Base-by-base conservation (phyloP, 2,329 filamentous ascomycete genomes). In the Onygena corvina region DNA sequence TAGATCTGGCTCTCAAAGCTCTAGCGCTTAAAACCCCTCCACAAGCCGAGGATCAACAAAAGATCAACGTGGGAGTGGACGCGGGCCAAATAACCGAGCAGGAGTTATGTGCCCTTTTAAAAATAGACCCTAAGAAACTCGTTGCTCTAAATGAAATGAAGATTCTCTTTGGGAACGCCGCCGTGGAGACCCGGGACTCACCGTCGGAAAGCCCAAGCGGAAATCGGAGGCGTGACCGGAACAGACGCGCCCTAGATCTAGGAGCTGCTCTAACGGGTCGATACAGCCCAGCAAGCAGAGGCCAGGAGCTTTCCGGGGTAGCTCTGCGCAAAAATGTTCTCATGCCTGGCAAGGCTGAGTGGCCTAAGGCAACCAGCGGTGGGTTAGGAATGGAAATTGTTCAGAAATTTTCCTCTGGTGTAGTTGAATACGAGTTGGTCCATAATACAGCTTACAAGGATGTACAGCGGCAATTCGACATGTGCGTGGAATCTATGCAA, bases 121-220 rank as follows among this genome's bases (percentile, higher is more conserved):
- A 74, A 2, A 70, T 86, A 47, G 81, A 84, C 57, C 77, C 81
- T 0, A 77, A 84, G 56, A 79, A 88, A 57, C 76, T 98, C 8
- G 89, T 90, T 61, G 86, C 86, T 5, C 74, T 83, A 30, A 94
- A 94, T 60, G 92, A 98, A 69, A 95, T 98, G 87, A 83, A 80
- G 50, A 77, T 75, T 55, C 68, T 86, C 0, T 86, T 86, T 62
- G 83, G 83, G 3, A 76, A 75, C 53, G 75, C 79, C 21, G 80
- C 80, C 18, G 59, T 83, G 8, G 77, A 83, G 57, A 71, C 68
- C 25, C 63, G 68, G 35, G 71, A 77, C 47, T 75, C 80, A 36
- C 73, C 75, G 16, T 66, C 75, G 42, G 67, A 69, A 29, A 65
- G 64, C 40, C 60, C 61, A 48, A 62, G 61, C 40, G 60, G 70